phyloP scores from a whole-genome alignment of 2,329 filamentous ascomycete species.

The Phaeoacremonium minimum region DNA sequence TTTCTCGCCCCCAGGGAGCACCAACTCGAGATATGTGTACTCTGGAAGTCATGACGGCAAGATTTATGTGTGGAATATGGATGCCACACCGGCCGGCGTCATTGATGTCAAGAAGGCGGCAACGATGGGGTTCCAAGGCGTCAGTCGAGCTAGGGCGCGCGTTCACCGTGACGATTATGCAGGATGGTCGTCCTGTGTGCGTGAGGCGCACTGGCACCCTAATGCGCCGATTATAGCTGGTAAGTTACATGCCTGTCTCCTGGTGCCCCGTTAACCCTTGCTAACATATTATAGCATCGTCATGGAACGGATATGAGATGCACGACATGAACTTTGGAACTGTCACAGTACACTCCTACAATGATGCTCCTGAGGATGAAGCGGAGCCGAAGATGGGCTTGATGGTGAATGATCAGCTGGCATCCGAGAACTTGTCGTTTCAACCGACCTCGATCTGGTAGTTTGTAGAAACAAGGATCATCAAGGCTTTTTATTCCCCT shows the following conservation, averaged over 20 bases:
- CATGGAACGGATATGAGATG: conserved; percentile 75
- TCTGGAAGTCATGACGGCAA: conserved; percentile 85
- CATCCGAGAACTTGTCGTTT: conserved; percentile 1
- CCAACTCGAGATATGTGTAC: conserved; percentile 89
- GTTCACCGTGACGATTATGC: conserved; percentile 54
- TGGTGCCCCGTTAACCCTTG: not conserved
- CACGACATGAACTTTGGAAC: conserved; percentile 67
- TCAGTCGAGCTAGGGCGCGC: conserved; percentile 18
- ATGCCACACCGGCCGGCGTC: conserved; percentile 73
- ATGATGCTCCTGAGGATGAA: conserved; percentile 63
- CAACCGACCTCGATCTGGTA: too few species aligned
- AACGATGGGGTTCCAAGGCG: conserved; percentile 1
- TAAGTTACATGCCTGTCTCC: conserved; percentile 27
- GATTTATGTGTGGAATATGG: conserved; percentile 89
- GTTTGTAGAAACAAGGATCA: too few species aligned
- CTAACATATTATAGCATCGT: conserved; percentile 55
- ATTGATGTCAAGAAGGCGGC: conserved; percentile 69
- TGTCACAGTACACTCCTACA: conserved; percentile 74
- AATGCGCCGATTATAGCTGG: conserved; percentile 72
- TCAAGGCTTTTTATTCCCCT: too few species aligned
- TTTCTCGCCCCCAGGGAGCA: conserved; percentile 83
- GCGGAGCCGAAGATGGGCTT: conserved; percentile 53
- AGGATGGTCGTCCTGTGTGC: conserved; percentile 72
- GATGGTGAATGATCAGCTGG: conserved; percentile 57
- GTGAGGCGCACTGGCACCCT: conserved; percentile 90